A percentile compares a stretch with the other conserved stretches of the same genome.
Conservation (phyloP, 352 stramenopile species). For the Phytophthora capsici region DNA sequence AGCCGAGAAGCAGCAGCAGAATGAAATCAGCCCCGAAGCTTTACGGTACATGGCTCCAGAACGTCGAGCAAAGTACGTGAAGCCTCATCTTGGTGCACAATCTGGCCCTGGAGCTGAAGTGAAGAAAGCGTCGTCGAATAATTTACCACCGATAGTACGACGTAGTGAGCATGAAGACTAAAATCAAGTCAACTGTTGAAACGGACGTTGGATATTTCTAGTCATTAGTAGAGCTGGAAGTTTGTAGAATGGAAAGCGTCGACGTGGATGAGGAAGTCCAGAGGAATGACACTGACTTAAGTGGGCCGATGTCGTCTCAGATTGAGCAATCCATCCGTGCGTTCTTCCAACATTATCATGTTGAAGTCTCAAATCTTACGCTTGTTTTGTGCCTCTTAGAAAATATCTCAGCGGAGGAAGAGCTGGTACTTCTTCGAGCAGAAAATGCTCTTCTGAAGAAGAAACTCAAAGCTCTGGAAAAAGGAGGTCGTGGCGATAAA, state of each 20-base stretch:
- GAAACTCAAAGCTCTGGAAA: constrained; percentile 75
- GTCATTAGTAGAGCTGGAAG: background rate
- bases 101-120: background rate
- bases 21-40: constrained; percentile 23
- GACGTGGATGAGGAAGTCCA: constrained; percentile 30
- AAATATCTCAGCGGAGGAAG: constrained; percentile 38
- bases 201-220: constrained; percentile 22
- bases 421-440: constrained; percentile 55
- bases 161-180: constrained; percentile 36
- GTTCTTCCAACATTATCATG: constrained; percentile 2
- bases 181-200: constrained; percentile 21
- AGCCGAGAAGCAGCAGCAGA: constrained; percentile 22
- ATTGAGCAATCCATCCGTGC: constrained; percentile 40
- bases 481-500: constrained; percentile 51
- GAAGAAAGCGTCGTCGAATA: constrained; percentile 36
- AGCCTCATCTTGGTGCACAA: constrained; percentile 23
- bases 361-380: background rate
- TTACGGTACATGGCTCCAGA: constrained; percentile 35
- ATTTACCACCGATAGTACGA: constrained; percentile 36
- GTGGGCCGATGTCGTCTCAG: constrained; percentile 38
- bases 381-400: constrained; percentile 9
- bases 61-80: constrained; percentile 32
- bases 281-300: constrained; percentile 17
- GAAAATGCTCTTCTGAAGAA: constrained; percentile 77
- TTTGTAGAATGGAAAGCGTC: constrained; percentile 21